Conservation (phyloP, 306 rosid species). For the Psophocarpus tetragonolobus region DNA sequence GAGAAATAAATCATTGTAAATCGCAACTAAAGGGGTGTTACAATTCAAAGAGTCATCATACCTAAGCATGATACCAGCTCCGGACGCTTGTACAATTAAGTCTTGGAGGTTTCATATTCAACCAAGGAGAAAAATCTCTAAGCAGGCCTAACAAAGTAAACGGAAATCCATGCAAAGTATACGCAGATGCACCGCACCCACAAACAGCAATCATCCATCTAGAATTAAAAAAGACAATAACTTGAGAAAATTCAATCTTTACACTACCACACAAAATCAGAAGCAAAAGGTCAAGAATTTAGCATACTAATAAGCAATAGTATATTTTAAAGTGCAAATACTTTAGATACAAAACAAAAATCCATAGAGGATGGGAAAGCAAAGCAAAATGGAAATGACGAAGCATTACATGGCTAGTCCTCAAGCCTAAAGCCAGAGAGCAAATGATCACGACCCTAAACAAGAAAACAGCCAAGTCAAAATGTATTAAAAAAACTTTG, state of each 20-base stretch:
- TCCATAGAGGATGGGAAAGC: conserved; percentile 38
- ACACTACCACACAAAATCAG: conserved; percentile 11
- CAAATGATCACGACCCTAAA: conserved; percentile 76
- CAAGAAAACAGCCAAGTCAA: conserved; percentile 64
- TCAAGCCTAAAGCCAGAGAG: conserved; percentile 62
- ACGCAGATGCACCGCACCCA: conserved; percentile 62
- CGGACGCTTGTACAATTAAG: conserved; percentile 34
- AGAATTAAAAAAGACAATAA: conserved; percentile 52
- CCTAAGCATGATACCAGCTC: conserved; percentile 31
- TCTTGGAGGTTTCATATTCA: conserved; percentile 29
- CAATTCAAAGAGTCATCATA: conserved; percentile 16
- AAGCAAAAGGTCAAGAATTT: conserved; percentile 1
- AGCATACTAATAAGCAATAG: neutral
- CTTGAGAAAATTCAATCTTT: conserved; percentile 28
- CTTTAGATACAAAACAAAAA: conserved; percentile 9
- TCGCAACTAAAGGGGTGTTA: neutral
- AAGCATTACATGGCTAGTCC: conserved; percentile 50
- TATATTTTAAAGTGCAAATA: conserved; percentile 14
- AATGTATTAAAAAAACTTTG: neutral
- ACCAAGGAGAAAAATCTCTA: conserved; percentile 36
- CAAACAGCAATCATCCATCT: conserved; percentile 87
- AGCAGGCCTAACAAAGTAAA: conserved; percentile 54
- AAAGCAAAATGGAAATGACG: conserved; percentile 33
- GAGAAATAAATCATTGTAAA: neutral
- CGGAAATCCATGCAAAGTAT: conserved; percentile 56